Evolutionary conservation across 495 filamentous ascomycete genomes (phyloP).

Genomic region (Clavariopsis aquatica): DNA sequence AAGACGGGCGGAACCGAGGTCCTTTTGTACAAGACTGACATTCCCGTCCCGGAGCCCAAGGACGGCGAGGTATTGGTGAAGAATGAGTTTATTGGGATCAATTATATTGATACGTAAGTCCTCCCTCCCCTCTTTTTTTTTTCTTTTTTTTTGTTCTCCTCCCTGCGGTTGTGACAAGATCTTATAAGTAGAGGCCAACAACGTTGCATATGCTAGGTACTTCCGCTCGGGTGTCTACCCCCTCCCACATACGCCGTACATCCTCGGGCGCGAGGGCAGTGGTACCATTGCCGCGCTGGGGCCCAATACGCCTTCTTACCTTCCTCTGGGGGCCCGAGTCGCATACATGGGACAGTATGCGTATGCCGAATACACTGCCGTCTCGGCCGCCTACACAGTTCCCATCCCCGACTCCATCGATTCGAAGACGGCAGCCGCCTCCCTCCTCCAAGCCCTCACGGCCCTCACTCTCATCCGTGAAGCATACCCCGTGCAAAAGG

Average conservation of each 20-base stretch:
- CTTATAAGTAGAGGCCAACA: no score
- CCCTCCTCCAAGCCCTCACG: constrained; percentile 80
- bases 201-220: no score
- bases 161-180: constrained; percentile 41
- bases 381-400: constrained; percentile 56
- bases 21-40: constrained; percentile 69
- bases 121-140: constrained; percentile 1
- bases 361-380: constrained; percentile 79
- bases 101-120: constrained; percentile 74
- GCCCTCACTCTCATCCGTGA: constrained; percentile 82
- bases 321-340: constrained; percentile 40
- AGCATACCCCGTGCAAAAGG: constrained; percentile 68
- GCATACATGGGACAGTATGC: constrained; percentile 53
- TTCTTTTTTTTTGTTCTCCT: constrained; percentile 1
- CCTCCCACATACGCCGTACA: constrained; percentile 66
- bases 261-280: constrained; percentile 81
- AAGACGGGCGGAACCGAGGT: constrained; percentile 78
- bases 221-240: constrained; percentile 89
- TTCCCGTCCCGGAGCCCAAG: constrained; percentile 71
- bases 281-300: constrained; percentile 62
- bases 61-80: constrained; percentile 78
- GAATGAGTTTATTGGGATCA: constrained; percentile 83
- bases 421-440: constrained; percentile 65
- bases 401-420: constrained; percentile 65
- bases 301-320: constrained; percentile 33